Evolutionary conservation across 805 yeast genomes (phyloP), one percentile per base, ranked within the genome.

Genomic region (Zygosaccharomyces siamensis): DNA sequence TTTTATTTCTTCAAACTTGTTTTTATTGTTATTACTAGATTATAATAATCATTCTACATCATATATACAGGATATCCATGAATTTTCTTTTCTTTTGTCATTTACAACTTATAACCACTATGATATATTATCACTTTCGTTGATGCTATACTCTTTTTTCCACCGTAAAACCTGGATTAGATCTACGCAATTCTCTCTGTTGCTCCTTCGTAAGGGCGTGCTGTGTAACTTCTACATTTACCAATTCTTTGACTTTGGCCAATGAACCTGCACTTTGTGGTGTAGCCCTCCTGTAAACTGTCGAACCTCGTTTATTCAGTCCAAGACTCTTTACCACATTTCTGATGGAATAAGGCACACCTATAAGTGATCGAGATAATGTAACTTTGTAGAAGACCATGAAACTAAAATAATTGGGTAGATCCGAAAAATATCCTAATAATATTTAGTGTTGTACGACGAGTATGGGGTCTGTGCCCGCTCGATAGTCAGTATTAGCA

Each of bases 191-290:
- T 7, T 58, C 62, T 47, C 83, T 73, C 65, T 81, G 72, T 60
- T 86, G 76, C 14, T 68, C 66, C 46, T 74, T 76, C 1, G 81
- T 67, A 57, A 81, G 68, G 16, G 71, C 70, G 26, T 72, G 69
- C 39, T 81, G 83, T 8, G 84, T 81, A 32, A 89, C 71, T 57
- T 89, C 92, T 26, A 92, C 93, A 42, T 78, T 79, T 7, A 92
- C 90, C 48, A 92, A 73, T 66, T 92, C 97, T 68, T 92, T 92
- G 40, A 92, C 87, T 50, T 77, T 73, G 28, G 88, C 80, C 48
- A 92, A 76, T 73, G 83, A 82, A 66, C 96, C 96, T 3, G 98
- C 97, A 51, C 84, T 78, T 30, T 84, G 79, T 12, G 95, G 89
- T 10, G 84, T 75, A 3, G 86, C 88, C 41, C 71, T 69, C 60